Base-by-base conservation (phyloP, 2,329 filamentous ascomycete genomes). In the Trichophyton mentagrophytes region DNA sequence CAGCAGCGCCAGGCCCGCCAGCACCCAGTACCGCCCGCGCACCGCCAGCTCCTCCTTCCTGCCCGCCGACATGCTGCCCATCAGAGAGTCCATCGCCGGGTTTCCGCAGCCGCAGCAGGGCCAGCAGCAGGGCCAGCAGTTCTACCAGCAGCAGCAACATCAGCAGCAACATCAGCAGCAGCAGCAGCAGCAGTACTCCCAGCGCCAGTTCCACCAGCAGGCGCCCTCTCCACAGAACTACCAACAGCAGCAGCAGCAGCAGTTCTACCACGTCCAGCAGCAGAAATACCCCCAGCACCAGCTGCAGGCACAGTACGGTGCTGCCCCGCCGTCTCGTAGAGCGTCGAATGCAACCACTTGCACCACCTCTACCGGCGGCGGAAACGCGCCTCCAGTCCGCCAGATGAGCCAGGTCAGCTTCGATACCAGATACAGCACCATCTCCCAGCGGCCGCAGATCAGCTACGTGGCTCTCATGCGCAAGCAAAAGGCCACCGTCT, bases 401-500 rank as follows among this genome's bases (percentile, higher is more conserved):
- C 58, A 65, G 66, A 69, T 65, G 66, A 70, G 70, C 56, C 67
- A 57, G 62, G 67, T 59, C 30, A 64, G 63, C n/a, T 66, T 58
- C 36, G 72, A 75, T 59, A 71, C 76, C 57, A 85, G 88, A 63
- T 84, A 90, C 66, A 95, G 89, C 30, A 89, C 85, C 33, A 95
- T 90, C 2, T 88, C 87, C 58, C 85, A 89, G 67, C 78, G 77
- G 67, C 95, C 89, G 22, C 82, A 82, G 64, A 76, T 87, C n/a
- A 86, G 90, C 65, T 99, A 99, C 74, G 93, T 99, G 58, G 91
- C 93, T 40, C 81, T 96, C n/a, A 86, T 99, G 76, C 85, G 93
- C 64, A 92, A 91, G 72, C 93, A 99, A 75, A 97, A 97, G 73
- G 93, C 90, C 36, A 99, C 93, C 0, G 93, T 99, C 3, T 99